A percentile compares a stretch with the other conserved stretches of the same genome.
Evolutionary conservation across 805 yeast species (phyloP).

Genomic region (Kazachstania psychrophila): DNA sequence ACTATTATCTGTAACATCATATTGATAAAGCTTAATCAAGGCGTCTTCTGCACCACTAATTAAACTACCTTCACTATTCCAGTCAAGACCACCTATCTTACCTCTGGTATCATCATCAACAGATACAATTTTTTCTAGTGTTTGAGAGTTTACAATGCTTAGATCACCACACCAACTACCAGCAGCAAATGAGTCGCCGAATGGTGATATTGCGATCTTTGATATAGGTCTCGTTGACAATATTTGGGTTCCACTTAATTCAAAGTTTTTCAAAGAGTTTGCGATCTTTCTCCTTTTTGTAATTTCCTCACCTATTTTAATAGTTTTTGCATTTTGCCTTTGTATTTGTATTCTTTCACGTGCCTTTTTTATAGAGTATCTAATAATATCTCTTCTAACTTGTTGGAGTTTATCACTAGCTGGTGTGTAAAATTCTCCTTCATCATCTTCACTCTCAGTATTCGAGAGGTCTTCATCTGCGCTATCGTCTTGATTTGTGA

Average conservation of each 20-base stretch:
- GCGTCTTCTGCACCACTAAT: conserved; percentile 44
- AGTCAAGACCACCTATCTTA: conserved; percentile 61
- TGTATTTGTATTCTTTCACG: conserved; percentile 33
- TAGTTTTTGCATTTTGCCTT: conserved; percentile 19
- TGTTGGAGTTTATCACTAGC: conserved; percentile 47
- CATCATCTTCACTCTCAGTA: conserved; percentile 39
- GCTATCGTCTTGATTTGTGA: neutral
- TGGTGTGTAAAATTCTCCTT: conserved; percentile 81
- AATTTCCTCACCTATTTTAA: conserved; percentile 37
- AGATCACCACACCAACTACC: conserved; percentile 84
- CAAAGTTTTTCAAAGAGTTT: conserved; percentile 28
- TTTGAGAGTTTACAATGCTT: conserved; percentile 36
- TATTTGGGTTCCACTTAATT: conserved; percentile 58
- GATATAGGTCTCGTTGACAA: conserved; percentile 65
- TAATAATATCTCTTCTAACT: conserved; percentile 45
- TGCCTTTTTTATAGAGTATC: conserved; percentile 42
- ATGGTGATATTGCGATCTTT: conserved; percentile 37
- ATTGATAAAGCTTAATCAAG: conserved; percentile 30
- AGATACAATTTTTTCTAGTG: conserved; percentile 27
- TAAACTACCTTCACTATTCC: conserved; percentile 36
- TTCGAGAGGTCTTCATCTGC: conserved; percentile 12
- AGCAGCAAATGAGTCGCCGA: conserved; percentile 35
- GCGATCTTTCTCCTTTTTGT: conserved; percentile 39
- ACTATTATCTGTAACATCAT: conserved; percentile 8
- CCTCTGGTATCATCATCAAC: conserved; percentile 37